A percentile compares a stretch with the other conserved stretches of the same genome.
phyloP scores from a whole-genome alignment of 225 moss, liverwort and hornwort species.

The Asterella californica region DNA sequence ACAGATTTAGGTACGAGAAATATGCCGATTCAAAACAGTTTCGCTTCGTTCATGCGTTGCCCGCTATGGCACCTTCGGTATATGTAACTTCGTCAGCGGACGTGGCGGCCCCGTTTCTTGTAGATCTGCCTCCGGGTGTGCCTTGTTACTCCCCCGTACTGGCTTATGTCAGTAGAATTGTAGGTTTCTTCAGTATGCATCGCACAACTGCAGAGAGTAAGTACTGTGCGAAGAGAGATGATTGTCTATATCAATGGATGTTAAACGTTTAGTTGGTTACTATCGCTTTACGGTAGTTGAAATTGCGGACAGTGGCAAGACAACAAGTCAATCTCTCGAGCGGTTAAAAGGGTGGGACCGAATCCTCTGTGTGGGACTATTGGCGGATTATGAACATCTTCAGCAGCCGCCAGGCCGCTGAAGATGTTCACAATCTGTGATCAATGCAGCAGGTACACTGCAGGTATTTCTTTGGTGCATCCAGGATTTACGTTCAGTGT shows the following conservation, averaged over 20 bases:
- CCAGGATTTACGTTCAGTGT: neutral
- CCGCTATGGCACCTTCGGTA: slow-evolving; percentile 3
- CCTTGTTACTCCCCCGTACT: neutral
- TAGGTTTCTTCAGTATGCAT: neutral
- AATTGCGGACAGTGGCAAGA: neutral
- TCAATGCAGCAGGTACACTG: slow-evolving; percentile 53
- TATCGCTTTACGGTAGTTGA: slow-evolving; percentile 17
- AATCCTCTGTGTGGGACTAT: slow-evolving; percentile 45
- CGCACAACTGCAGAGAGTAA: no score
- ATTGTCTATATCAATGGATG: neutral
- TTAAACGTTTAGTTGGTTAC: neutral
- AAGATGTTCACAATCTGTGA: slow-evolving; percentile 59
- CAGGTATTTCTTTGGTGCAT: neutral
- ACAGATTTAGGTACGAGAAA: slow-evolving; percentile 6
- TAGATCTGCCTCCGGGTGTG: slow-evolving; percentile 22
- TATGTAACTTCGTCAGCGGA: no score
- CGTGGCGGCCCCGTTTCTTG: neutral
- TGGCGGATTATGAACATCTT: no score
- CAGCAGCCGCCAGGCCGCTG: slow-evolving; percentile 31
- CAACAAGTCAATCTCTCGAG: neutral
- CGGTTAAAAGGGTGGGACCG: slow-evolving; percentile 28
- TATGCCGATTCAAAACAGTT: slow-evolving; percentile 6
- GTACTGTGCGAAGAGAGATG: neutral
- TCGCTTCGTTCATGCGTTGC: slow-evolving; percentile 1
- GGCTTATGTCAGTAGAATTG: neutral